A percentile compares a stretch with the other conserved stretches of the same genome.
Conservation (phyloP, 495 filamentous ascomycete genomes). For the Tetracladium setigerum region DNA sequence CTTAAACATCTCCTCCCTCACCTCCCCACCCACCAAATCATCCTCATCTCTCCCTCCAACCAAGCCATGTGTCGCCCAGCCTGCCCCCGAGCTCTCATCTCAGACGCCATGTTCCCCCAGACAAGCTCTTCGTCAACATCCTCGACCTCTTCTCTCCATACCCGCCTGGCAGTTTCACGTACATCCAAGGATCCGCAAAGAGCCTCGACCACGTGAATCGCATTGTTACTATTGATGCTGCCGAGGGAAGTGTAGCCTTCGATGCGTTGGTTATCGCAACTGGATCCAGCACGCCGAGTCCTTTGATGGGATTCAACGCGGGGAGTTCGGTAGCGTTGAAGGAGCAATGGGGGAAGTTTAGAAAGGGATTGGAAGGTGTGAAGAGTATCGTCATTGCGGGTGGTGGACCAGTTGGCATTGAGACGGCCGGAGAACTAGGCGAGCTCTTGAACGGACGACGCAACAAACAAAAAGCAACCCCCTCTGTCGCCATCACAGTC, state of each 20-base stretch:
- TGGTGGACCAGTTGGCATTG: slow-evolving; percentile 61
- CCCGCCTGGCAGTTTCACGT: slow-evolving; percentile 34
- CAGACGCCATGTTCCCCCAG: slow-evolving; percentile 32
- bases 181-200: slow-evolving; percentile 46
- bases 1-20: slow-evolving; percentile 42
- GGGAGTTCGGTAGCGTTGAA: slow-evolving; percentile 18
- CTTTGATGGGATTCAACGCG: slow-evolving; percentile 28
- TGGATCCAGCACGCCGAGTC: slow-evolving; percentile 41
- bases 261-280: slow-evolving; percentile 32
- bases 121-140: slow-evolving; percentile 42
- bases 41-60: slow-evolving; percentile 36
- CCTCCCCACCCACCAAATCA: slow-evolving; percentile 29
- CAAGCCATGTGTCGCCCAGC: slow-evolving; percentile 38
- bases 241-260: slow-evolving; percentile 31
- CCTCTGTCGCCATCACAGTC: slow-evolving; percentile 36
- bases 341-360: slow-evolving; percentile 28
- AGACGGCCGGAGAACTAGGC: slow-evolving; percentile 51
- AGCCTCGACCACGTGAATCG: slow-evolving; percentile 34
- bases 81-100: slow-evolving; percentile 39
- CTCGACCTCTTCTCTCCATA: slow-evolving; percentile 34
- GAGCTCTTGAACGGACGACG: slow-evolving; percentile 39
- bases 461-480: slow-evolving; percentile 17
- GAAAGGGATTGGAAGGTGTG: slow-evolving; percentile 33
- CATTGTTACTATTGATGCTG: slow-evolving; percentile 29
- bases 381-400: slow-evolving; percentile 54